Conservation (phyloP, 2,329 filamentous ascomycete species). For the Alternaria atra region DNA sequence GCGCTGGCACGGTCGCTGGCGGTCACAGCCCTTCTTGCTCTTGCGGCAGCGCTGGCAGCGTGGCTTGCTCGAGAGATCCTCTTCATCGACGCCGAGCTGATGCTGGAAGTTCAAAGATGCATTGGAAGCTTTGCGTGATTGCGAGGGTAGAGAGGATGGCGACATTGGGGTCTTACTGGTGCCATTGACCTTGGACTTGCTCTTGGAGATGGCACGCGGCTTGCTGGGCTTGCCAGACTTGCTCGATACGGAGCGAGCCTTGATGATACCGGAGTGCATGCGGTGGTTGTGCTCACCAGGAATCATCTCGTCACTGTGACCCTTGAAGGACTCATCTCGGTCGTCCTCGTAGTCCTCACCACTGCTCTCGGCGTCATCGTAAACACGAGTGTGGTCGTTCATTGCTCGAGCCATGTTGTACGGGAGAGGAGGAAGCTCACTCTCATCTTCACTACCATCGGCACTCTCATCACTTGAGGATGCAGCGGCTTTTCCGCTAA, state of each 20-base stretch:
- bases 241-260: slow-evolving; percentile 49
- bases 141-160: slow-evolving; percentile 70
- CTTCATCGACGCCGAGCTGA: slow-evolving; percentile 74
- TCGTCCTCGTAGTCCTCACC: slow-evolving; percentile 67
- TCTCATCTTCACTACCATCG: slow-evolving; percentile 73
- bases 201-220: slow-evolving; percentile 59
- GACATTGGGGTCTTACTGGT: slow-evolving; percentile 59
- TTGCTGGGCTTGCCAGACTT: slow-evolving; percentile 54
- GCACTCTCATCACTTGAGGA: slow-evolving; percentile 66
- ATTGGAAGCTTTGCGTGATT: slow-evolving; percentile 77
- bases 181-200: slow-evolving; percentile 57
- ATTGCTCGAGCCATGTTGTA: slow-evolving; percentile 33
- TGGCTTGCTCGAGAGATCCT: slow-evolving; percentile 93
- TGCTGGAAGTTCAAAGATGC: slow-evolving; percentile 73
- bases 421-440: slow-evolving; percentile 49
- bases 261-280: slow-evolving; percentile 53
- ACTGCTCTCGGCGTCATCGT: slow-evolving; percentile 63
- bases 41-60: slow-evolving; percentile 98
- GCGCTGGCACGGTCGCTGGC: slow-evolving; percentile 91
- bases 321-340: slow-evolving; percentile 63
- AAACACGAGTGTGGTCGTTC: slow-evolving; percentile 55
- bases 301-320: slow-evolving; percentile 60
- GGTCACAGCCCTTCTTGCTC: slow-evolving; percentile 99
- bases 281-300: slow-evolving; percentile 50
- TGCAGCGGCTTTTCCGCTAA: slow-evolving; percentile 80